phyloP scores from a whole-genome alignment of 768 basidiomycete species.

The Coprinellus micaceus region DNA sequence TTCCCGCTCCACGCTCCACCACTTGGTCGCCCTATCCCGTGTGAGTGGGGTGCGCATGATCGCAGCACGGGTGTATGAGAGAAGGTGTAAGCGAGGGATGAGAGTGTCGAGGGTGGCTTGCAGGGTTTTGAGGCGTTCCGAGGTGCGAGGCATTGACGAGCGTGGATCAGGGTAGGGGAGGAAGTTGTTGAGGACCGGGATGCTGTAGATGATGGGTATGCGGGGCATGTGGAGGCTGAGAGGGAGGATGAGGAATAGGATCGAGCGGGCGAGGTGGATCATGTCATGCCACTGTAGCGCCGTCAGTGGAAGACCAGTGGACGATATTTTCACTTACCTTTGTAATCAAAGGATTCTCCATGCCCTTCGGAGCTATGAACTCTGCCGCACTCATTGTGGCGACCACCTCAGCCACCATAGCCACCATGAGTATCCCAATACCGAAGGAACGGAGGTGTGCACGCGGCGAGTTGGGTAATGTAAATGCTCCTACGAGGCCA shows the following conservation, averaged over 20 bases:
- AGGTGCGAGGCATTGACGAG: constrained; percentile 12
- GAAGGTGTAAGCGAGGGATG: constrained; percentile 46
- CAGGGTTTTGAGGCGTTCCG: constrained; percentile 13
- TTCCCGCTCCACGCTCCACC: constrained; percentile 55
- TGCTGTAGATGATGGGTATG: constrained; percentile 27
- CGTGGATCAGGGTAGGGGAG: constrained; percentile 26
- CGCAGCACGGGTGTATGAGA: constrained; percentile 55
- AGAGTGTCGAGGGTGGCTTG: constrained; percentile 31
- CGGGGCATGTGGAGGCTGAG: constrained; percentile 44
- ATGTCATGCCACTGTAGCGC: constrained; percentile 67
- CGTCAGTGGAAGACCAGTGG: too few species aligned
- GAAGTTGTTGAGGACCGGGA: constrained; percentile 26
- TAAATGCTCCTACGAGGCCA: constrained; percentile 34
- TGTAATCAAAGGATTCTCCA: constrained; percentile 20
- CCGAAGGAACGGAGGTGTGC: constrained; percentile 38
- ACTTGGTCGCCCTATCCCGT: constrained; percentile 42
- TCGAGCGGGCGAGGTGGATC: constrained; percentile 49
- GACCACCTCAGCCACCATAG: constrained; percentile 53
- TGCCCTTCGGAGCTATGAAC: constrained; percentile 31
- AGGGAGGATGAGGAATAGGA: constrained; percentile 58
- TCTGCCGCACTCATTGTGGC: constrained; percentile 44
- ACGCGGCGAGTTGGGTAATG: constrained; percentile 23
- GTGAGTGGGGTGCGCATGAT: constrained; percentile 50
- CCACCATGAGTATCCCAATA: constrained; percentile 45
- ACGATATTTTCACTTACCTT: too few species aligned